Base-by-base conservation (phyloP, 2,329 filamentous ascomycete genomes). In the Mycosphaerella arachidis region DNA sequence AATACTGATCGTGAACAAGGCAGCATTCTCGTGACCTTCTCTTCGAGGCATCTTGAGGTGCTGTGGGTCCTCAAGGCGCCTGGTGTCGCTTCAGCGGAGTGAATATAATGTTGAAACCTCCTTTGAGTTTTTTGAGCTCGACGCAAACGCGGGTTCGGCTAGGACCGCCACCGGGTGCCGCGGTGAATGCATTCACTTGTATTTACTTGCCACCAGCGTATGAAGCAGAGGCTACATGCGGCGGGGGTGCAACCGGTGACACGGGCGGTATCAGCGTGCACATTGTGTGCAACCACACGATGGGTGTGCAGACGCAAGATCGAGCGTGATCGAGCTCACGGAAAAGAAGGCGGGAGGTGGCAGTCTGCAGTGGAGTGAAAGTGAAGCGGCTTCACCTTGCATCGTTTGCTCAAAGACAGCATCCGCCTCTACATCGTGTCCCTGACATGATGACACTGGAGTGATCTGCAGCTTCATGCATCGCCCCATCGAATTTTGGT, bases 1-100 rank as follows among this genome's bases (percentile, higher is more conserved):
- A n/a, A 73, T 64, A 55, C 67, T 71, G 60, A 71, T 64, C 20
- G 69, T 66, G 46, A 72, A 70, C 40, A 63, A 68, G 60, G 69
- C 56, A 3, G 65, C 63, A 35, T 70, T 66, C 54, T 64, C 57
- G 57, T 67, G 68, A 27, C 68, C 69, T 48, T 68, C 56, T 37
- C 63, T 63, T 31, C 56, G 61, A 46, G 67, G 64, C 67, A 69
- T 68, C 20, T 31, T 51, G 31, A 18, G 29, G 24, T 24, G 56
- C n/a, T 27, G 50, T 29, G 37, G 52, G 31, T 20, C 31, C 52
- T 58, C 35, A 18, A 57, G 24, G 43, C 46, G 40, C 46, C 20
- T 16, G 54, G 13, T 50, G 48, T 37, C 52, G 48, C 48, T 58
- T 53, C 48, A 53, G 18, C 20, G 16, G 43, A 20, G 20, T n/a